Conservation (phyloP, 345 rosid genomes). For the Brassica rapa region DNA sequence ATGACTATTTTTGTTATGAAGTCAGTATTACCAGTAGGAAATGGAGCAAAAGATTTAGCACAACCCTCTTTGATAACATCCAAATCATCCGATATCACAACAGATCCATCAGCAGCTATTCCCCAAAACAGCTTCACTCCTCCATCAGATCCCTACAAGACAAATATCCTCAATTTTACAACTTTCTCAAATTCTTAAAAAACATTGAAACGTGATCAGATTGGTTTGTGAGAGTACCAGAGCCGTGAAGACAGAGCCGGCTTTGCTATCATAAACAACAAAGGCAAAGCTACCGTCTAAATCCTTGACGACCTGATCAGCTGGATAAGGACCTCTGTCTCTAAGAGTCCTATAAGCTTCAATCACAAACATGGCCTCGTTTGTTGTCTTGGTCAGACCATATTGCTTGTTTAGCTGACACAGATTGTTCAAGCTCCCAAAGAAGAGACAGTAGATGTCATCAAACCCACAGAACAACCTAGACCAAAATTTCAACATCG, state of each 20-base stretch:
- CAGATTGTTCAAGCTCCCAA: conserved; percentile 78
- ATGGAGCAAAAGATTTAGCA: conserved; percentile 96
- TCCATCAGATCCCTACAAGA: conserved; percentile 79
- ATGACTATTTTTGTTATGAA: neutral
- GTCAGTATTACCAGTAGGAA: conserved; percentile 56
- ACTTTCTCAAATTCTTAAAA: neutral
- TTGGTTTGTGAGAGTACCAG: conserved; percentile 48
- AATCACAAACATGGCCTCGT: conserved; percentile 82
- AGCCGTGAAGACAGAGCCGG: conserved; percentile 81
- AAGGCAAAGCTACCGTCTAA: conserved; percentile 94
- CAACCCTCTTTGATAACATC: conserved; percentile 84
- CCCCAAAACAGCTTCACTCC: conserved; percentile 89
- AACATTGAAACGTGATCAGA: neutral
- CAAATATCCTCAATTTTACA: neutral
- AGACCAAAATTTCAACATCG: neutral
- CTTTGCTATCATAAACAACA: conserved; percentile 79
- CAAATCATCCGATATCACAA: conserved; percentile 78
- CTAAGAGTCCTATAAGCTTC: conserved; percentile 87
- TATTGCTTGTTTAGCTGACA: conserved; percentile 68
- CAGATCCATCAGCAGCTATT: conserved; percentile 86
- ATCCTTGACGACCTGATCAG: conserved; percentile 89
- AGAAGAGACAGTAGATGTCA: conserved; percentile 77
- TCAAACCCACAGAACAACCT: conserved; percentile 75
- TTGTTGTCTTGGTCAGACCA: conserved; percentile 70
- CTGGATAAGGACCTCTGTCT: conserved; percentile 95